Conservation (phyloP, 306 rosid genomes). For the Vigna reflexopilosa region DNA sequence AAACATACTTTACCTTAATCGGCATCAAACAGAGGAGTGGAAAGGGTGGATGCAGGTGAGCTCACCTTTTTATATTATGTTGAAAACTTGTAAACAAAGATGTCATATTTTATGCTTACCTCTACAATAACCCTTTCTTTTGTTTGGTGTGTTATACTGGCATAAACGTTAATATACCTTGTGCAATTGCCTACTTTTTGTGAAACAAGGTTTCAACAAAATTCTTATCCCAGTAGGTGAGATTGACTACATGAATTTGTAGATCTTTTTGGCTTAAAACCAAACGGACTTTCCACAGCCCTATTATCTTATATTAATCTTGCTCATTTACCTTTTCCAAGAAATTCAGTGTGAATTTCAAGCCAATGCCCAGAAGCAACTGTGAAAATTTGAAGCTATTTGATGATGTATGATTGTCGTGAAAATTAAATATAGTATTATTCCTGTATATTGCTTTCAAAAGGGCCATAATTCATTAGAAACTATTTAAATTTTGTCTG, state of each 20-base stretch:
- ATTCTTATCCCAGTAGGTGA: neutral
- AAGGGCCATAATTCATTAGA: conserved; percentile 31
- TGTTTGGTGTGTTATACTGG: conserved; percentile 11
- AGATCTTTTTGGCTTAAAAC: neutral
- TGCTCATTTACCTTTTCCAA: neutral
- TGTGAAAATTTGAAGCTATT: conserved; percentile 32
- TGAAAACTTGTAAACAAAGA: conserved; percentile 31
- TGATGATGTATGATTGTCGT: conserved; percentile 38
- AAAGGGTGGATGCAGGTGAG: conserved; percentile 99
- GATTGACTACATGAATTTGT: neutral
- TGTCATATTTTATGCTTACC: conserved; percentile 23
- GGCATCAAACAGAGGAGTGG: conserved; percentile 99
- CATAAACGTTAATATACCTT: conserved; percentile 12
- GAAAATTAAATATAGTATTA: conserved; percentile 28
- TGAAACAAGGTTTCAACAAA: conserved; percentile 9
- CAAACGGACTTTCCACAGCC: neutral
- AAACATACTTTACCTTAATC: conserved; percentile 87
- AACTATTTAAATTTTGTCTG: conserved; percentile 29
- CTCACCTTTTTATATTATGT: conserved; percentile 39
- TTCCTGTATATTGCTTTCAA: conserved; percentile 26
- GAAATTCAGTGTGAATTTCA: neutral
- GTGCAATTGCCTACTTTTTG: conserved; percentile 17
- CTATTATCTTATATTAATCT: neutral
- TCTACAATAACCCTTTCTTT: conserved; percentile 27
- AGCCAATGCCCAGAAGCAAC: neutral